A percentile compares a stretch with the other conserved stretches of the same genome.
Conservation (phyloP, 768 basidiomycete genomes). For the Suillus subaureus region DNA sequence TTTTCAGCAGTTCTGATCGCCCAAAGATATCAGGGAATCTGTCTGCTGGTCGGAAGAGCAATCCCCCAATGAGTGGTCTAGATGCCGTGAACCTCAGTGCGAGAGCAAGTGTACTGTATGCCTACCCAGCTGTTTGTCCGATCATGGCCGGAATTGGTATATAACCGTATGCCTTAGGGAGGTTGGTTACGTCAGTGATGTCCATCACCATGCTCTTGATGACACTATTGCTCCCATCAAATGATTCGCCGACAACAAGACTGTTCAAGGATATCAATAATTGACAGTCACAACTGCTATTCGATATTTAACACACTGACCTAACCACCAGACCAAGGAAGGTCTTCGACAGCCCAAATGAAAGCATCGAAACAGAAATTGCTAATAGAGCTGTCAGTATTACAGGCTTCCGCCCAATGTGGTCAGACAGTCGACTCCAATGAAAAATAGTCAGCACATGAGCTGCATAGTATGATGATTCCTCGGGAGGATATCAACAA, state of each 20-base stretch:
- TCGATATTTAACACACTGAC: slow-evolving; percentile 19
- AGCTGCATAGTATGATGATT: slow-evolving; percentile 51
- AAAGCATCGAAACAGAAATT: slow-evolving; percentile 46
- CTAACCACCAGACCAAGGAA: slow-evolving; percentile 47
- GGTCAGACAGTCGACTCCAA: slow-evolving; percentile 53
- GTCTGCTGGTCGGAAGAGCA: slow-evolving; percentile 63
- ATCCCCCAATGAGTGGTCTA: slow-evolving; percentile 71
- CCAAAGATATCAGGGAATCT: slow-evolving; percentile 67
- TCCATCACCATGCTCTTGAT: slow-evolving; percentile 49
- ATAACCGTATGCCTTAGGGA: slow-evolving; percentile 51
- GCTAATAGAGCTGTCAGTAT: slow-evolving; percentile 47
- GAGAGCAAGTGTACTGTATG: slow-evolving; percentile 16
- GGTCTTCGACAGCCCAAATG: slow-evolving; percentile 49
- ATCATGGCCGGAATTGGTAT: slow-evolving; percentile 52
- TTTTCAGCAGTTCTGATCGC: slow-evolving; percentile 52
- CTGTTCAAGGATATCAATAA: slow-evolving; percentile 20
- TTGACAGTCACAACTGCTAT: neutral
- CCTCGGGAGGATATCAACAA: slow-evolving; percentile 27
- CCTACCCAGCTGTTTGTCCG: slow-evolving; percentile 45
- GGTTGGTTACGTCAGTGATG: slow-evolving; percentile 37
- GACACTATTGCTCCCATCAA: slow-evolving; percentile 56
- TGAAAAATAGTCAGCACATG: slow-evolving; percentile 49
- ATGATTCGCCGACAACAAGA: slow-evolving; percentile 46
- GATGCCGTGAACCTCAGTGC: neutral
- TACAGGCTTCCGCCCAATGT: slow-evolving; percentile 50